Conservation (phyloP, 768 basidiomycete genomes). For the Tremella yokohamensis region DNA sequence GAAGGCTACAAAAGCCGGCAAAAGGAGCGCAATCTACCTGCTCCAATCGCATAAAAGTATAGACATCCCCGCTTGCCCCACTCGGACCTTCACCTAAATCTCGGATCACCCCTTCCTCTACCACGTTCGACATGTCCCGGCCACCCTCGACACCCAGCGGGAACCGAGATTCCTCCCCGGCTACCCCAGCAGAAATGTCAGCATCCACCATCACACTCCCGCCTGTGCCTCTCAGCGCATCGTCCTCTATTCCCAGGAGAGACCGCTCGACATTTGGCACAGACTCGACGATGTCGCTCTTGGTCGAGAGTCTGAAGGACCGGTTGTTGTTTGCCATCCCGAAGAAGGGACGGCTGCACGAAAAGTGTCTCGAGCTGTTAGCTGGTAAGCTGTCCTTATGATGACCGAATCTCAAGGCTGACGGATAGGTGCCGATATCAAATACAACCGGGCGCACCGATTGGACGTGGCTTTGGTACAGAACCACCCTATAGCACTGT, state of each 20-base stretch:
- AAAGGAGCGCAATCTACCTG: no score
- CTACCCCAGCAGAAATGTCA: neutral
- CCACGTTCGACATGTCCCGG: no score
- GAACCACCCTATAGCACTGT: constrained; percentile 94
- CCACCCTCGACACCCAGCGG: no score
- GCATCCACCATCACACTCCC: constrained; percentile 1
- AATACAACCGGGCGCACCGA: constrained; percentile 80
- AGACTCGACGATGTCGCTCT: constrained; percentile 55
- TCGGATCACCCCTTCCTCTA: no score
- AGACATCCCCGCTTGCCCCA: no score
- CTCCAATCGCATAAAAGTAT: no score
- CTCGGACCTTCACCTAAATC: no score
- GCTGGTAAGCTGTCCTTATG: constrained; percentile 59
- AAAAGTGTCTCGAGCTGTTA: constrained; percentile 80
- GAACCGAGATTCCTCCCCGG: no score
- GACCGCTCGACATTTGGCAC: constrained; percentile 32
- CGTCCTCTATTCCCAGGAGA: neutral
- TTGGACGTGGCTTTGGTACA: constrained; percentile 89
- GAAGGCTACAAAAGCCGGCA: no score
- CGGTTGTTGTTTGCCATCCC: constrained; percentile 91
- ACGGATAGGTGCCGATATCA: constrained; percentile 68
- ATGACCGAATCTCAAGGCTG: neutral
- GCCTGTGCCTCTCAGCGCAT: neutral
- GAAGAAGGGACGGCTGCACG: constrained; percentile 94
- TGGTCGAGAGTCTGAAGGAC: constrained; percentile 75